Percentiles rank a stretch among this genome's conserved stretches.
Evolutionary conservation across 2,329 filamentous ascomycete species (phyloP).

Genomic region (Clarireedia paspali): DNA sequence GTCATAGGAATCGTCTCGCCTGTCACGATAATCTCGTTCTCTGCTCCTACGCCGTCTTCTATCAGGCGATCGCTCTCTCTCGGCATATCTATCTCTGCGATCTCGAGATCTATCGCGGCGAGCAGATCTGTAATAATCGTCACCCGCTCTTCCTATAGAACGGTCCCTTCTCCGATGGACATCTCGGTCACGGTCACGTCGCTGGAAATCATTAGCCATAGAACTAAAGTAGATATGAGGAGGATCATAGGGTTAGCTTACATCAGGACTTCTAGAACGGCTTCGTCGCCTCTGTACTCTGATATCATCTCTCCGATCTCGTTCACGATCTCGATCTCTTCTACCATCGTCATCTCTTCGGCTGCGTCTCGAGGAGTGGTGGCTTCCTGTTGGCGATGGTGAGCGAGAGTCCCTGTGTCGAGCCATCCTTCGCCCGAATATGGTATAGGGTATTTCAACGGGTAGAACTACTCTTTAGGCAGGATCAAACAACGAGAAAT

Average conservation of each 20-base stretch:
- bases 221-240: constrained; percentile 9
- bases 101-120: constrained; percentile 58
- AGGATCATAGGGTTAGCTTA: constrained; percentile 35
- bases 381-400: constrained; percentile 90
- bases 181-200: constrained; percentile 52
- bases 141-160: constrained; percentile 59
- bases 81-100: constrained; percentile 47
- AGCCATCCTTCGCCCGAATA: constrained; percentile 43
- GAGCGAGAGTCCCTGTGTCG: constrained; percentile 63
- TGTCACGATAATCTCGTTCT: constrained; percentile 60
- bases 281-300: constrained; percentile 45
- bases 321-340: constrained; percentile 42
- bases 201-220: constrained; percentile 35
- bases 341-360: constrained; percentile 43
- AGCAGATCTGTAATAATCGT: constrained; percentile 54
- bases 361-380: constrained; percentile 56
- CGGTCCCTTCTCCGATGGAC: constrained; percentile 60
- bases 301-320: constrained; percentile 42
- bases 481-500: constrained; percentile 8
- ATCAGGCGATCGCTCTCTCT: constrained; percentile 51
- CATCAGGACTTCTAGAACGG: constrained; percentile 55
- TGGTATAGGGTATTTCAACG: constrained; percentile 16
- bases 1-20: constrained; percentile 65
- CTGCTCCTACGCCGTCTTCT: constrained; percentile 54
- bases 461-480: constrained; percentile 38